Conservation (phyloP, 495 filamentous ascomycete genomes). For the Lichina pygmaea region DNA sequence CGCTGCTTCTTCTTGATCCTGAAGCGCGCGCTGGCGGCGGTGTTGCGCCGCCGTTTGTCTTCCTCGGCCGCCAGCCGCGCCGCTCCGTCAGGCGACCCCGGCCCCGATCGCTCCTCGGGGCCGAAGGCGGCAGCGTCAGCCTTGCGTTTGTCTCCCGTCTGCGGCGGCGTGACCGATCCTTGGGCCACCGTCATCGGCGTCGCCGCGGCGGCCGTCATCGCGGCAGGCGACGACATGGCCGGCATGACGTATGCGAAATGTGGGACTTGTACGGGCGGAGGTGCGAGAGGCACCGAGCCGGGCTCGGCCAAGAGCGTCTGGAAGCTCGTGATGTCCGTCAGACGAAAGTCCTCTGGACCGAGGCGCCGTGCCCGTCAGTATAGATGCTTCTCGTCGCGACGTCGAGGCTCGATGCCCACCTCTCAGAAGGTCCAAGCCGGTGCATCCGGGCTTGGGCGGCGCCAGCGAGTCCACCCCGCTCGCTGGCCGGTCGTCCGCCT, state of each 20-base stretch:
- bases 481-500: too few relatives aligned
- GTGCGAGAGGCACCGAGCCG: not conserved
- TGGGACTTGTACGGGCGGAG: not conserved
- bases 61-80: slow-evolving; percentile 70
- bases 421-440: too few relatives aligned
- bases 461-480: too few relatives aligned
- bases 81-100: slow-evolving; percentile 7
- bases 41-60: slow-evolving; percentile 91
- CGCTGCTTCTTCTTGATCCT: slow-evolving; percentile 98
- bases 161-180: slow-evolving; percentile 13
- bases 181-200: slow-evolving; percentile 4
- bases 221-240: not conserved
- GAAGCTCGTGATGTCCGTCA: not conserved
- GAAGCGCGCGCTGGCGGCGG: slow-evolving; percentile 82
- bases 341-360: not conserved
- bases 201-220: slow-evolving; percentile 8
- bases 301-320: not conserved
- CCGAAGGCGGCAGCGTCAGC: slow-evolving; percentile 1
- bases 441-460: too few relatives aligned
- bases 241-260: not conserved
- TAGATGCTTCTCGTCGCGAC: too few relatives aligned
- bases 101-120: not conserved
- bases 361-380: too few relatives aligned
- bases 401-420: too few relatives aligned
- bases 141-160: slow-evolving; percentile 25